A percentile compares a stretch with the other conserved stretches of the same genome.
Evolutionary conservation across 345 rosid species (phyloP).

Genomic region (Eucalyptus melliodora): DNA sequence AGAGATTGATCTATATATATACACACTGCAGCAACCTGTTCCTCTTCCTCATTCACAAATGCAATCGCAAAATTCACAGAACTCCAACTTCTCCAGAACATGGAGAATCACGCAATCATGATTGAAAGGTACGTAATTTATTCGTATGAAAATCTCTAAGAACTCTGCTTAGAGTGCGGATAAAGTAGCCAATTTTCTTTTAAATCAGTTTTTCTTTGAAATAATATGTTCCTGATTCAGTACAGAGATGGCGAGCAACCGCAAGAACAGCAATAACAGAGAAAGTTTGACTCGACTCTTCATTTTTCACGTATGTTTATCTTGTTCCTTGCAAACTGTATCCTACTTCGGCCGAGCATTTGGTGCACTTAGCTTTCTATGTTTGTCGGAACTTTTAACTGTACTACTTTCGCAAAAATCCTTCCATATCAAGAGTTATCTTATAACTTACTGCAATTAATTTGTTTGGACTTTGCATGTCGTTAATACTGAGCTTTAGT

Average conservation of each 20-base stretch:
- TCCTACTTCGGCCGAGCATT: neutral
- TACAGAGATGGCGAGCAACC: neutral
- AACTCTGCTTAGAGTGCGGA: neutral
- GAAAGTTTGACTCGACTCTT: neutral
- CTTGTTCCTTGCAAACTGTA: neutral
- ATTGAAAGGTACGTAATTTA: neutral
- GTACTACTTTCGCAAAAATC: neutral
- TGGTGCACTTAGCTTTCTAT: neutral
- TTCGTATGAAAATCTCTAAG: neutral
- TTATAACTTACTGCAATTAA: neutral
- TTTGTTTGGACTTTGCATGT: neutral
- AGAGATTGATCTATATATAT: neutral
- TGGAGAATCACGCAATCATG: neutral
- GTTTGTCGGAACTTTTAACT: neutral
- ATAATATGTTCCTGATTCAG: neutral
- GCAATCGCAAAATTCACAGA: neutral
- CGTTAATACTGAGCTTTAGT: neutral
- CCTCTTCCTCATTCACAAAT: neutral
- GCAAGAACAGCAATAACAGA: neutral
- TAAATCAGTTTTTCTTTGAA: neutral
- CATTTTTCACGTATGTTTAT: neutral
- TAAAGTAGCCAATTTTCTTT: neutral
- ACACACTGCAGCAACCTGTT: neutral
- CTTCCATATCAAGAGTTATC: neutral
- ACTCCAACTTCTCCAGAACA: neutral